phyloP scores from a whole-genome alignment of 208 protist genomes.

The Sergeia podlipaevii region DNA sequence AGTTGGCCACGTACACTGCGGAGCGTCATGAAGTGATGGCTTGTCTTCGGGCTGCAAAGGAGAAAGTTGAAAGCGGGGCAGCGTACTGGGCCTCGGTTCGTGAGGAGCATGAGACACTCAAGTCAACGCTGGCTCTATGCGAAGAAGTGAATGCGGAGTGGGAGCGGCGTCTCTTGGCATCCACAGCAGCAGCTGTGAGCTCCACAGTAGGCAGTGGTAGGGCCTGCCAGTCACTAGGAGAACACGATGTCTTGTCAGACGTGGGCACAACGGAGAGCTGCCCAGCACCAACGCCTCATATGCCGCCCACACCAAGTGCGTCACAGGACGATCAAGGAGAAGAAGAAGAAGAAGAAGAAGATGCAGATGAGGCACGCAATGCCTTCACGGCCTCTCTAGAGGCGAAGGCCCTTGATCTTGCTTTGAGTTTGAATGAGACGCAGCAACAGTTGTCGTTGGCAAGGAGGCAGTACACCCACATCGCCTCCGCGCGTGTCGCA shows the following conservation, averaged over 20 bases:
- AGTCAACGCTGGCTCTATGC: constrained; percentile 15
- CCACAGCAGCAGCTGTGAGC: too few relatives aligned
- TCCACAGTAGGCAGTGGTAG: neutral
- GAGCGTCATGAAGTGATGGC: constrained; percentile 21
- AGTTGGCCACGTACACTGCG: neutral
- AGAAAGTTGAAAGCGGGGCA: constrained; percentile 13
- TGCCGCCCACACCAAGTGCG: too few relatives aligned
- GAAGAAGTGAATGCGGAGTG: constrained; percentile 18
- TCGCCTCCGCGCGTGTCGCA: neutral
- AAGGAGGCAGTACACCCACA: neutral
- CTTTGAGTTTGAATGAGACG: constrained; percentile 31
- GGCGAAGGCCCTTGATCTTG: constrained; percentile 58
- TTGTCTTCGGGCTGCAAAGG: constrained; percentile 7
- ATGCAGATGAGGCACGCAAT: neutral
- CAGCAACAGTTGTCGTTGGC: constrained; percentile 17
- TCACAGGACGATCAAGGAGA: neutral
- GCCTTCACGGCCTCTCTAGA: constrained; percentile 27
- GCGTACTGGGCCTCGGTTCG: constrained; percentile 21
- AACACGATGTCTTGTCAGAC: too few relatives aligned
- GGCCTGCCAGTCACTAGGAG: too few relatives aligned
- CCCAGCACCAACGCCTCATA: too few relatives aligned
- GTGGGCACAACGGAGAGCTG: too few relatives aligned
- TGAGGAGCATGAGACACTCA: constrained; percentile 12
- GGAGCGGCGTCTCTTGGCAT: constrained; percentile 15
- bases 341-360: neutral